A percentile compares a stretch with the other conserved stretches of the same genome.
These are phyloP conservation scores for Loxodes magnus DNA, from an alignment of 73 alveolate genomes.

Conservation along the genomic window DNA sequence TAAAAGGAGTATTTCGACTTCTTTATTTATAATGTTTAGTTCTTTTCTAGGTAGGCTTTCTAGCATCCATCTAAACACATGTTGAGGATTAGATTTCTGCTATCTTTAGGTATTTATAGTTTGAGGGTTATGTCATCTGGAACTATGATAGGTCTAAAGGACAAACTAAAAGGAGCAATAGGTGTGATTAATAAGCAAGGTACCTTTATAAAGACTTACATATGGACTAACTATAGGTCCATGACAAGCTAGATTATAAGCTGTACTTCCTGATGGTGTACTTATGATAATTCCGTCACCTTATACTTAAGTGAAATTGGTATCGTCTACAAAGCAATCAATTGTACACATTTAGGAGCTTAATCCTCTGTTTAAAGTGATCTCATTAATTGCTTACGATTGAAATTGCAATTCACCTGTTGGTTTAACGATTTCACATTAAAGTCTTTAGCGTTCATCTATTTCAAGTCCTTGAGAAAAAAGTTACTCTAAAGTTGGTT, in stretches of 20 bases:
- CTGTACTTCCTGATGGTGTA: conserved; percentile 99
- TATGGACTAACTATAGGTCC: conserved; percentile 92
- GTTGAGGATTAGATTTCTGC: conserved; percentile 32
- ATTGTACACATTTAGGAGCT: conserved; percentile 1
- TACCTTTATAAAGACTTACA: conserved; percentile 36
- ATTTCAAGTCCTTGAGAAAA: neutral
- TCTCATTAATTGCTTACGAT: conserved; percentile 4
- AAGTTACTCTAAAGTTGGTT: neutral
- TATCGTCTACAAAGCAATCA: conserved; percentile 38
- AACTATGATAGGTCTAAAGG: conserved; percentile 96
- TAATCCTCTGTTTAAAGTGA: conserved; percentile 9
- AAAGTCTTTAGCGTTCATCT: neutral
- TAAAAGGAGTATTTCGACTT: conserved; percentile 28
- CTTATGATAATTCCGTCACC: conserved; percentile 86
- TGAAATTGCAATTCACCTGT: neutral
- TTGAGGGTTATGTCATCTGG: conserved; percentile 64
- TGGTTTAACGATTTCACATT: neutral
- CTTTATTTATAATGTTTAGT: conserved; percentile 21
- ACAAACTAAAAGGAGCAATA: conserved; percentile 92
- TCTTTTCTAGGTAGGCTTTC: conserved; percentile 30
- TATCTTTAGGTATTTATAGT: conserved; percentile 39
- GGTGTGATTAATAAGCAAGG: conserved; percentile 81
- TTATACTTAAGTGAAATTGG: conserved; percentile 38
- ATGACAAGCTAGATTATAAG: conserved; percentile 97
- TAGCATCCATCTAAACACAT: conserved; percentile 54